Percentiles rank a stretch among this genome's conserved stretches.
phyloP scores from a whole-genome alignment of 2,329 filamentous ascomycete species.

The Aschersonia sp. region DNA sequence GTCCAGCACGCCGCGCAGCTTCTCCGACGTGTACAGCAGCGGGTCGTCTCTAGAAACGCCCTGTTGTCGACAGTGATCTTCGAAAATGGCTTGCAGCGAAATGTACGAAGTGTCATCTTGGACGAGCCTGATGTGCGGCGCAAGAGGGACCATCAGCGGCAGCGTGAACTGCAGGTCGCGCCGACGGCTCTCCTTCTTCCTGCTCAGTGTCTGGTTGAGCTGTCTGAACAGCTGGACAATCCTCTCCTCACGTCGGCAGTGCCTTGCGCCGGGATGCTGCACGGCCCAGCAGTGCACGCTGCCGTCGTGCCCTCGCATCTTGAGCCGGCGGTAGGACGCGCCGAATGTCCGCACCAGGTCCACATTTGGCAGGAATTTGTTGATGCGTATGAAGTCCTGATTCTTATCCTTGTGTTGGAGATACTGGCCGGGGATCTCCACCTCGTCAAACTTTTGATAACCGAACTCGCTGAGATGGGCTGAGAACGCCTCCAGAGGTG shows the following conservation, averaged over 20 bases:
- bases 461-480: constrained; percentile 91
- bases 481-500: constrained; percentile 73
- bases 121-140: constrained; percentile 86
- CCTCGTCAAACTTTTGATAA: constrained; percentile 96
- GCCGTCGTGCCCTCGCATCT: constrained; percentile 94
- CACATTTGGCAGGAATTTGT: constrained; percentile 89
- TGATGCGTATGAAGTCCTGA: constrained; percentile 93
- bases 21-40: constrained; percentile 89
- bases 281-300: constrained; percentile 95
- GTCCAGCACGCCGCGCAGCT: constrained; percentile 64
- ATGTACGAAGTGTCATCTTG: constrained; percentile 93
- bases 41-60: constrained; percentile 90
- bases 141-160: constrained; percentile 87
- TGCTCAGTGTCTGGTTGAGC: constrained; percentile 81
- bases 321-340: constrained; percentile 81
- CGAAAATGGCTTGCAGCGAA: constrained; percentile 86
- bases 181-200: constrained; percentile 88
- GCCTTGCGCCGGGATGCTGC: constrained; percentile 84
- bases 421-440: constrained; percentile 95
- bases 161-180: constrained; percentile 93
- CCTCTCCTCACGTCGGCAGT: constrained; percentile 86
- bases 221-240: constrained; percentile 95
- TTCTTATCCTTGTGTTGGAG: constrained; percentile 97
- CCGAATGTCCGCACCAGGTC: constrained; percentile 85
- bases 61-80: constrained; percentile 84